Base-by-base conservation (phyloP, 345 rosid genomes). In the Isatis tinctoria region DNA sequence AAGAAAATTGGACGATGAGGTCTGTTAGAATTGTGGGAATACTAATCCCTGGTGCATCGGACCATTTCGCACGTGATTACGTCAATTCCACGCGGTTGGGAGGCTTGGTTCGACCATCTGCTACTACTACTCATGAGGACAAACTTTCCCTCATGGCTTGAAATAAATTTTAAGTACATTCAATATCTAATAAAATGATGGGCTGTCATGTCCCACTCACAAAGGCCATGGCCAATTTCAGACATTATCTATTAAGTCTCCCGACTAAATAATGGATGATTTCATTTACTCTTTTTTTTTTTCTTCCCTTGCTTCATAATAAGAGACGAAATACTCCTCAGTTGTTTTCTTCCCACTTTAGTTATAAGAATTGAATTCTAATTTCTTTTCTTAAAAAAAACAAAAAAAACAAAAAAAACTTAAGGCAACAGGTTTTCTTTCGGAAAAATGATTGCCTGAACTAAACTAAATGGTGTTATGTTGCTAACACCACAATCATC, bases 61-160 rank as follows among this genome's bases (percentile, higher is more conserved):
- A 80, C 32, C 86, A 83, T 58, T 65, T 65, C 63, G 79, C 82
- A 11, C 69, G 51, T 12, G 86, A 85, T 77, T 81, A 81, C 30
- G 74, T 79, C 13, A 85, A 81, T 56, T 35, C 76, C 10, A 79
- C 82, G 0, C 79, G 79, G 10, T 52, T 85, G 53, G 88, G 83
- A 14, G 75, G 80, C 27, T 69, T 76, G 79, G 22, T 26, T 68
- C 74, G 69, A 60, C 56, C 69, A 28, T 14, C 60, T 67, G 36
- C 62, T 28, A 1, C 60, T 26, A 54, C 53, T 56, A 35, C 60
- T 8, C 12, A 45, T n/a, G n/a, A n/a, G n/a, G n/a, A n/a, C n/a
- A n/a, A n/a, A n/a, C n/a, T 75, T 68, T 47, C 69, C 9, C 79
- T 75, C 37, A 67, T 74, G 39, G 68, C 78, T 57, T 69, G 45